These are phyloP conservation scores for Atkinsonella hypoxylon DNA, from an alignment of 2,329 filamentous ascomycete species.

Conservation along the genomic window DNA sequence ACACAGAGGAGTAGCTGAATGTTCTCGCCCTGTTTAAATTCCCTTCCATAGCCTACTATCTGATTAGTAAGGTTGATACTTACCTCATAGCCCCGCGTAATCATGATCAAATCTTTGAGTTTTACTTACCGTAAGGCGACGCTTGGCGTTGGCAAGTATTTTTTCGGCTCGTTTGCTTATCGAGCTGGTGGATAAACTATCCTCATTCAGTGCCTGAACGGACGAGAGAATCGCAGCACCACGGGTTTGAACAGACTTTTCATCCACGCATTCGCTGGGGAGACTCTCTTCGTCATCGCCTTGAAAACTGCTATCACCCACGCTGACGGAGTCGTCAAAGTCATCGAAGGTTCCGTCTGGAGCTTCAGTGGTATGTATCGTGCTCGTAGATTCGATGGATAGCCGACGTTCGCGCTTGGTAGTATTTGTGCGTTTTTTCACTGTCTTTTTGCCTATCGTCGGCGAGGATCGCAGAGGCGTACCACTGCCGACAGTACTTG, in stretches of 20 bases:
- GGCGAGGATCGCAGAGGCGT: constrained; percentile 30
- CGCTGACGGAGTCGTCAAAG: constrained; percentile 49
- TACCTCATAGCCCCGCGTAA: background rate
- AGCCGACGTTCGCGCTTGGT: constrained; percentile 35
- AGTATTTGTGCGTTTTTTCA: constrained; percentile 33
- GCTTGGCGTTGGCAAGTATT: constrained; percentile 88
- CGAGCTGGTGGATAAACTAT: constrained; percentile 59
- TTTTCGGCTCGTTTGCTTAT: constrained; percentile 76
- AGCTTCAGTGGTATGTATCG: constrained; percentile 40
- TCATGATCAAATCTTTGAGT: background rate
- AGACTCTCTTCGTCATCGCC: constrained; percentile 58
- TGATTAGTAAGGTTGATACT: background rate
- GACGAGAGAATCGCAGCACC: constrained; percentile 7
- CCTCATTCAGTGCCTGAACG: constrained; percentile 25
- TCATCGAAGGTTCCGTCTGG: constrained; percentile 40
- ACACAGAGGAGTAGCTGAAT: constrained; percentile 33
- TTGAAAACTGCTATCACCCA: constrained; percentile 54
- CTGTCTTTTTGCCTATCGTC: constrained; percentile 28
- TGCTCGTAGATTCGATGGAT: constrained; percentile 50
- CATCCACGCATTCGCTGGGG: constrained; percentile 42
- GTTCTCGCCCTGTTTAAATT: constrained; percentile 73
- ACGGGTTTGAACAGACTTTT: constrained; percentile 20
- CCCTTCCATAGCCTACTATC: constrained; percentile 73
- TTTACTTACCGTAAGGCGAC: constrained; percentile 63
- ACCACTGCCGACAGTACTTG: constrained; percentile 20